Base-by-base conservation (phyloP, 2,329 filamentous ascomycete species). In the Mariannaea elegans region DNA sequence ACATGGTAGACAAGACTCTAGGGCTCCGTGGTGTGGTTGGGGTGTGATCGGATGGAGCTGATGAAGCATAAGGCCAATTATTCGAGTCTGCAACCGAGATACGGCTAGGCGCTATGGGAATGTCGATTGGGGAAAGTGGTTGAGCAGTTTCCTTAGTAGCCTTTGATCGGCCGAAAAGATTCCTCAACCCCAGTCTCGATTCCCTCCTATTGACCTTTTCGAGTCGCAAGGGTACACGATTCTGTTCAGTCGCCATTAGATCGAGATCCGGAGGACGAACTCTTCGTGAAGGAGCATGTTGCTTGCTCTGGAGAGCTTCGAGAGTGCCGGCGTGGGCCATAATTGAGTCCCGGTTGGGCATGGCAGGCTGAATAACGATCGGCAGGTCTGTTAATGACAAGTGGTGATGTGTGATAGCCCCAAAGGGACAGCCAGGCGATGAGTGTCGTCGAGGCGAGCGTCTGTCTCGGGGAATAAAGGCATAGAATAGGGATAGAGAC, bases 161-260 rank as follows among this genome's bases (percentile, higher is more conserved):
- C 67, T 78, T 84, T 18, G 76, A 76, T 60, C 81, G 78, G 38
- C 78, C 76, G 64, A 87, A 87, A 8, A 87, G 76, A 62, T 74
- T 81, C 52, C 82, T 77, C 47, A 87, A 70, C 3, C 81, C 83
- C 49, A 86, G 67, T 58, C 78, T 82, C 14, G 84, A 86, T 60
- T 85, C 84, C 62, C 84, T 76, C 68, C 76, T 80, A 54, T 69
- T 71, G 21, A 79, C 65, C 65, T 78, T 83, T 45, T 78, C 77
- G 6, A 73, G 64, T 34, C 81, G 80, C 56, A 84, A 63, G 12
- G 81, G 78, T 5, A 81, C 66, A 24, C 78, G 76, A 45, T 75
- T 75, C 56, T 77, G 76, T 48, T 70, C 67, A 14, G 62, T 24
- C 41, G 61, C 55, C 66, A 70, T 63, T 21, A 58, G 54, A 16